phyloP scores from a whole-genome alignment of 768 basidiomycete genomes.

The Lentinula lateritia region DNA sequence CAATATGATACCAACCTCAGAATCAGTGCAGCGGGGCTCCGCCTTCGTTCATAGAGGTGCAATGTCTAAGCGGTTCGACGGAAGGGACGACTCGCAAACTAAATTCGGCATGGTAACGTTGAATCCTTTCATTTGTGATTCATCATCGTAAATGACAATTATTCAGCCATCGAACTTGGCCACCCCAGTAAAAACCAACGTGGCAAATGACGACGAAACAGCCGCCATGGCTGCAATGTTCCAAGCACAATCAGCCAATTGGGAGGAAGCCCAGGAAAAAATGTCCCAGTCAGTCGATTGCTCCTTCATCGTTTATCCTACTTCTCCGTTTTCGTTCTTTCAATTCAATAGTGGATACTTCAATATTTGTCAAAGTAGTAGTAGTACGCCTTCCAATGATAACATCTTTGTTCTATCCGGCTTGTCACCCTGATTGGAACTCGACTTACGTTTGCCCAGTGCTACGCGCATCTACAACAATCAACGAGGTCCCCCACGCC shows the following conservation, averaged over 20 bases:
- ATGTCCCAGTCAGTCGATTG: conserved; percentile 89
- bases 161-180: conserved; percentile 10
- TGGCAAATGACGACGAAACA: conserved; percentile 74
- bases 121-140: conserved; percentile 13
- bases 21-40: conserved; percentile 35
- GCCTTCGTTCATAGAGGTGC: conserved; percentile 64
- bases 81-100: conserved; percentile 55
- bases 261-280: conserved; percentile 99
- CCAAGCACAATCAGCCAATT: conserved; percentile 87
- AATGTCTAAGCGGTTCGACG: conserved; percentile 89
- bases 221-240: conserved; percentile 99
- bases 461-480: conserved; percentile 65
- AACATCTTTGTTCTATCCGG: neutral
- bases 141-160: conserved; percentile 1
- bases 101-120: conserved; percentile 21
- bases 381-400: conserved; percentile 68
- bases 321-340: neutral
- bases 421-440: conserved; percentile 22
- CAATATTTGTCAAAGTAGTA: conserved; percentile 51
- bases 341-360: neutral
- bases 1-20: conserved; percentile 45
- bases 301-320: conserved; percentile 32
- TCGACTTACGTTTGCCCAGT: conserved; percentile 44
- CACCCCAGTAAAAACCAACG: conserved; percentile 34
- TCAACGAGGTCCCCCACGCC: conserved; percentile 56